Conservation (phyloP, 805 yeast genomes). For the Ogataea pini region DNA sequence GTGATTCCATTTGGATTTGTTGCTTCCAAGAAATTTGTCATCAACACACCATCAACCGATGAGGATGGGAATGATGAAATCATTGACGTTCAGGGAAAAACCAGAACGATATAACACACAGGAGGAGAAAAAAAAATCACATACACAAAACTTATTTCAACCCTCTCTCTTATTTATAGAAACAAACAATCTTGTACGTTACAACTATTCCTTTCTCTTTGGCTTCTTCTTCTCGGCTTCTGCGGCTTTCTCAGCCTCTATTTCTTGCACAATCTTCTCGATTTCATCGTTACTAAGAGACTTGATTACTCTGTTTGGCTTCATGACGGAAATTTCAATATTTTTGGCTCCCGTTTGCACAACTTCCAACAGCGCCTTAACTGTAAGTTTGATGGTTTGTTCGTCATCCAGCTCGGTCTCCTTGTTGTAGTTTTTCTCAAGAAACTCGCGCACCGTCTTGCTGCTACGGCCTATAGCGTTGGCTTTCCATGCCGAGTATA, state of each 20-base stretch:
- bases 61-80: constrained; percentile 20
- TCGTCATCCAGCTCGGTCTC: constrained; percentile 63
- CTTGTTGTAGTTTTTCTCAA: constrained; percentile 77
- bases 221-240: constrained; percentile 75
- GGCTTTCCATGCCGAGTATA: constrained; percentile 97
- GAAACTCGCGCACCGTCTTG: constrained; percentile 91
- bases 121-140: too few relatives aligned
- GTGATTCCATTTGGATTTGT: constrained; percentile 25
- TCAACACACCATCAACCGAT: constrained; percentile 28
- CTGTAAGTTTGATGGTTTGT: constrained; percentile 75
- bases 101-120: constrained; percentile 18
- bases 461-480: constrained; percentile 94
- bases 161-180: constrained; percentile 1
- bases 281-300: constrained; percentile 69
- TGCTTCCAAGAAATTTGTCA: constrained; percentile 23
- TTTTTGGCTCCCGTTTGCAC: constrained; percentile 98
- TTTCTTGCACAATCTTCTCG: constrained; percentile 70
- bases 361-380: constrained; percentile 87
- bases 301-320: constrained; percentile 62
- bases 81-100: constrained; percentile 34
- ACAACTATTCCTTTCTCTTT: constrained; percentile 28
- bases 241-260: constrained; percentile 84
- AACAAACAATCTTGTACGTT: background rate
- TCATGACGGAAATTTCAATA: constrained; percentile 87
- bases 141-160: too few relatives aligned